Evolutionary conservation across 768 basidiomycete species (phyloP).

Genomic region (Boletus vermiculosoides): DNA sequence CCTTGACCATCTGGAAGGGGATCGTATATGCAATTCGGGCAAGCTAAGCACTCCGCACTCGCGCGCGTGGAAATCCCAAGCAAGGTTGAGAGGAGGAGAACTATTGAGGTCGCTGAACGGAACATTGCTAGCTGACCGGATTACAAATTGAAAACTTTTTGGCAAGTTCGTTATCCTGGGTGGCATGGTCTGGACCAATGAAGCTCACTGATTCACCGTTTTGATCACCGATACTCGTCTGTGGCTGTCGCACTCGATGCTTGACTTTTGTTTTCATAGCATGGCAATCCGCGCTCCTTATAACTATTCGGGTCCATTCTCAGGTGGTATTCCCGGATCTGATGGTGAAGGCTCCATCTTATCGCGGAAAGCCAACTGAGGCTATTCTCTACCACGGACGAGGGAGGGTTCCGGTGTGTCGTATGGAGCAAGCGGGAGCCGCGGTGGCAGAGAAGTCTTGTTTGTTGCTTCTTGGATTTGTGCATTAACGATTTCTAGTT

Average conservation of each 20-base stretch:
- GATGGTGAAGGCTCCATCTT: neutral
- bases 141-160: neutral
- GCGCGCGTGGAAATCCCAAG: neutral
- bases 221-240: neutral
- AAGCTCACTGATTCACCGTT: neutral
- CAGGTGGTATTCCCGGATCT: neutral
- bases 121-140: neutral
- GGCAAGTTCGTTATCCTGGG: neutral
- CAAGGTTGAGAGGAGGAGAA: neutral
- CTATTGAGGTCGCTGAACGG: neutral
- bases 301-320: neutral
- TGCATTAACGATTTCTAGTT: neutral
- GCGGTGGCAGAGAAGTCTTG: too few relatives aligned
- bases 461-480: neutral
- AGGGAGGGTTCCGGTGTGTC: neutral
- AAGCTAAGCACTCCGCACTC: constrained; percentile 1
- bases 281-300: neutral
- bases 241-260: neutral
- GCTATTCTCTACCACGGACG: neutral
- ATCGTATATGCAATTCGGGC: constrained; percentile 2
- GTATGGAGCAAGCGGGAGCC: neutral
- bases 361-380: neutral
- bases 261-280: neutral
- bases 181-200: neutral
- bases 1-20: neutral